These are phyloP conservation scores for Fagopyrum homotropicum DNA, from an alignment of 148 eudicot genomes.

Conservation along the genomic window DNA sequence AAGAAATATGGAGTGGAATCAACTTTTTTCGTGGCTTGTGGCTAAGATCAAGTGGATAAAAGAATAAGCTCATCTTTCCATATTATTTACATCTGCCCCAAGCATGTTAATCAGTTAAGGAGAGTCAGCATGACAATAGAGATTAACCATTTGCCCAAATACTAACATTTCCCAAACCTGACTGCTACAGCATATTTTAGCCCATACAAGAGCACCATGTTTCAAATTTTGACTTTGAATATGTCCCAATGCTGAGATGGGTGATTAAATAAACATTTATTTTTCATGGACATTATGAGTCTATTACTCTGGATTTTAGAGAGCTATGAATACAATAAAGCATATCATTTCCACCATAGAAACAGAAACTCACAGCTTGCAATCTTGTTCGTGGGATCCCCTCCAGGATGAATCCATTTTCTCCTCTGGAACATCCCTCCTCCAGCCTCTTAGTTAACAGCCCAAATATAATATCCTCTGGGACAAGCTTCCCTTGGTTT, in stretches of 20 bases:
- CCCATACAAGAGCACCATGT: background rate
- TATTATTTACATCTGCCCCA: background rate
- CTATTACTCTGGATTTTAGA: background rate
- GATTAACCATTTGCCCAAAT: background rate
- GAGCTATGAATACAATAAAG: background rate
- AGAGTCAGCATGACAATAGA: background rate
- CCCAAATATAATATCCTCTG: conserved; percentile 78
- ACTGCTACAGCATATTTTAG: background rate
- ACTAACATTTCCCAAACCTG: background rate
- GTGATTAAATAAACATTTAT: background rate
- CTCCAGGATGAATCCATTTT: conserved; percentile 88
- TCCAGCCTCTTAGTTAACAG: conserved; percentile 75
- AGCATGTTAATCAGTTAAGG: background rate
- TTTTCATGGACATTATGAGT: background rate
- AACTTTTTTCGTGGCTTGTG: background rate
- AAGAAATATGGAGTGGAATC: background rate
- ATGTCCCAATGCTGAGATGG: background rate
- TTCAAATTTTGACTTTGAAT: background rate
- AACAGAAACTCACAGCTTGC: conserved; percentile 74
- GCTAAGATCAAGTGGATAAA: background rate
- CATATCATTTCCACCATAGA: background rate
- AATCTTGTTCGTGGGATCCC: conserved; percentile 73
- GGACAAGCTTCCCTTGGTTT: conserved; percentile 78
- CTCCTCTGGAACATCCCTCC: conserved; percentile 65
- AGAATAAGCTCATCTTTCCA: background rate